These are phyloP conservation scores for Schizonepeta tenuifolia DNA, from an alignment of 257 asterid genomes.

Conservation along the genomic window DNA sequence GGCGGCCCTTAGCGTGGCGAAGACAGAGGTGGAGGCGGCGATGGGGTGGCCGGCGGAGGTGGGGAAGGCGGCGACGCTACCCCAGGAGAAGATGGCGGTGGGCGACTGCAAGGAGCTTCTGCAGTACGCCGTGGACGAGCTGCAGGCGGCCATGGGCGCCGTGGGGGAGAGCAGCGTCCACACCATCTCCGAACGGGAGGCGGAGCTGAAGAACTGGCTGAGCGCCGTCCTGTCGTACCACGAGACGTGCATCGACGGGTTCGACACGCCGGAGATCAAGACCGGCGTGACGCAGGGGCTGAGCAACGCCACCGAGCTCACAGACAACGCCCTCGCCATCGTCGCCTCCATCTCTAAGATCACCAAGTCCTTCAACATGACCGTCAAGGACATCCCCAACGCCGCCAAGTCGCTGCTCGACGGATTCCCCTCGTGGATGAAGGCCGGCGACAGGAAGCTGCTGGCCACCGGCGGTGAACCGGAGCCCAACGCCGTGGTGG, in stretches of 20 bases:
- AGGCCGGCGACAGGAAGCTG: slow-evolving; percentile 41
- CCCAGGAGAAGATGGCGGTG: slow-evolving; percentile 51
- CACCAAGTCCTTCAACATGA: slow-evolving; percentile 35
- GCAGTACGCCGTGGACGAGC: slow-evolving; percentile 47
- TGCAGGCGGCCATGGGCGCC: slow-evolving; percentile 43
- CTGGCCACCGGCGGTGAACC: slow-evolving; percentile 27
- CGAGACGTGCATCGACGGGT: slow-evolving; percentile 50
- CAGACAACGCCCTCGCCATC: slow-evolving; percentile 50
- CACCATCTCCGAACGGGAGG: slow-evolving; percentile 27
- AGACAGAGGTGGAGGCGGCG: slow-evolving; percentile 38
- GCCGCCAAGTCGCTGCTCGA: slow-evolving; percentile 6
- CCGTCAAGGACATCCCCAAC: neutral
- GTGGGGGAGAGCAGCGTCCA: slow-evolving; percentile 42
- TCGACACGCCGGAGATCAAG: slow-evolving; percentile 36
- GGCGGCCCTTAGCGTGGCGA: slow-evolving; percentile 36
- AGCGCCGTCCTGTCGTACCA: slow-evolving; percentile 53
- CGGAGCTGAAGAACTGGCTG: slow-evolving; percentile 53
- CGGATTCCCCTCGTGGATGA: slow-evolving; percentile 44
- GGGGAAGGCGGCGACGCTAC: slow-evolving; percentile 37
- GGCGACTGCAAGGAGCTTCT: slow-evolving; percentile 51
- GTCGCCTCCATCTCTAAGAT: slow-evolving; percentile 38
- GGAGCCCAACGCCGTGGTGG: slow-evolving; percentile 47
- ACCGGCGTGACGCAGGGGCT: slow-evolving; percentile 25
- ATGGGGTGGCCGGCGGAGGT: slow-evolving; percentile 25
- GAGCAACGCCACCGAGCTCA: slow-evolving; percentile 42